Conservation (phyloP, 192 early-diverging fungal species). For the Cetraspora pellucida region DNA sequence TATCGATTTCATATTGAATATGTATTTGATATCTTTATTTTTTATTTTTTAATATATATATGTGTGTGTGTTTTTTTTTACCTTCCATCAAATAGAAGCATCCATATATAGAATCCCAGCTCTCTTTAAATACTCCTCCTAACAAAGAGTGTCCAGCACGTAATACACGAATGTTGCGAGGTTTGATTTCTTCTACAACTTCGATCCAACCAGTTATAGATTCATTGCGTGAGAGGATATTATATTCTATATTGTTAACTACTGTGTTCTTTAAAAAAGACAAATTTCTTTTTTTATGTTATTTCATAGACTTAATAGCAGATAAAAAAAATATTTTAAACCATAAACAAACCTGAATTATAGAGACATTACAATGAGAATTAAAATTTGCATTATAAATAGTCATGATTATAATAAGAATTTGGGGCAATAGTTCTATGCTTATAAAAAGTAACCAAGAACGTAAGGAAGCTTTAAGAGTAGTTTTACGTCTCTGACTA, state of each 20-base stretch:
- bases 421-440: slow-evolving; percentile 36
- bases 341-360: slow-evolving; percentile 43
- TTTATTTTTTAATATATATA: slow-evolving; percentile 6
- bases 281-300: background rate
- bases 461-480: background rate
- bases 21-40: background rate
- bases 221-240: slow-evolving; percentile 71
- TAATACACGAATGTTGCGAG: slow-evolving; percentile 67
- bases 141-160: slow-evolving; percentile 88
- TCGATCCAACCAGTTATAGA: slow-evolving; percentile 83
- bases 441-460: background rate
- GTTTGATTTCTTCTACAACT: slow-evolving; percentile 50
- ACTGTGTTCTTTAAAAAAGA: slow-evolving; percentile 14
- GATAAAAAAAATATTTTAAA: slow-evolving; percentile 16
- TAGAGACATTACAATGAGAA: slow-evolving; percentile 52
- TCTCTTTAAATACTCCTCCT: slow-evolving; percentile 74
- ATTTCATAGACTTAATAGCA: slow-evolving; percentile 28
- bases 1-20: background rate
- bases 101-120: slow-evolving; percentile 75
- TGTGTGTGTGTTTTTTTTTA: slow-evolving; percentile 41
- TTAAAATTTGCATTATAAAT: slow-evolving; percentile 50
- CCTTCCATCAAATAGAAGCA: slow-evolving; percentile 84
- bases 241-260: slow-evolving; percentile 34
- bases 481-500: slow-evolving; percentile 32
- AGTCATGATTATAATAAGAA: slow-evolving; percentile 39